Evolutionary conservation across 257 asterid species (phyloP).

Genomic region (Rubia yunnanensis): DNA sequence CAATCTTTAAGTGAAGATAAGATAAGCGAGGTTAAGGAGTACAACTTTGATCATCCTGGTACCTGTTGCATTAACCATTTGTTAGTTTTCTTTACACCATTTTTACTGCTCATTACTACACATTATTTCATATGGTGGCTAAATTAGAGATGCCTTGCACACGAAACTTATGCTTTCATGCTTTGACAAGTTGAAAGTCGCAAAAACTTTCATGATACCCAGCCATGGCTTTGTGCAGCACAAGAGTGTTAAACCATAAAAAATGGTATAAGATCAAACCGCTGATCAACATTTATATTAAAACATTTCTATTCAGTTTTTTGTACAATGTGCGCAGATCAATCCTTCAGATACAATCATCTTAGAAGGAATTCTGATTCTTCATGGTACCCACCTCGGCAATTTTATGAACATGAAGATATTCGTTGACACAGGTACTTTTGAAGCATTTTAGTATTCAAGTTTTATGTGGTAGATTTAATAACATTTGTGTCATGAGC

Average conservation of each 20-base stretch:
- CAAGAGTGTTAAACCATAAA: conserved; percentile 48
- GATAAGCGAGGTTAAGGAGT: conserved; percentile 48
- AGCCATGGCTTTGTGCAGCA: conserved; percentile 73
- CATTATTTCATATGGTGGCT: neutral
- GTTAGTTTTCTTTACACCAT: neutral
- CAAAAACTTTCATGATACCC: conserved; percentile 53
- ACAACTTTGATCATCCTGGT: conserved; percentile 98
- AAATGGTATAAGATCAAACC: conserved; percentile 47
- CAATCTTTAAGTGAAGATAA: conserved; percentile 48
- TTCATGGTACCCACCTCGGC: conserved; percentile 78
- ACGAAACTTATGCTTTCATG: conserved; percentile 77
- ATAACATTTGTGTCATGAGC: no score
- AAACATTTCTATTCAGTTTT: neutral
- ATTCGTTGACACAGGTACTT: conserved; percentile 92
- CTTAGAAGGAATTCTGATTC: conserved; percentile 86
- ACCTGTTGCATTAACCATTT: neutral
- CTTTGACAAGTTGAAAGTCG: conserved; percentile 51
- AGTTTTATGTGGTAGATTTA: neutral
- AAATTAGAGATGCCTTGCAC: conserved; percentile 82
- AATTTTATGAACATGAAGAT: conserved; percentile 88
- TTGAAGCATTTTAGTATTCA: neutral
- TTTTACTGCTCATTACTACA: neutral
- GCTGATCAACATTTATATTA: neutral
- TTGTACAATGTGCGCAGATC: conserved; percentile 36
- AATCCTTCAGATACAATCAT: conserved; percentile 80